Percentiles rank a stretch among this genome's conserved stretches.
Evolutionary conservation across 164 flowering plant species (phyloP).

Genomic region (Annona cherimola): DNA sequence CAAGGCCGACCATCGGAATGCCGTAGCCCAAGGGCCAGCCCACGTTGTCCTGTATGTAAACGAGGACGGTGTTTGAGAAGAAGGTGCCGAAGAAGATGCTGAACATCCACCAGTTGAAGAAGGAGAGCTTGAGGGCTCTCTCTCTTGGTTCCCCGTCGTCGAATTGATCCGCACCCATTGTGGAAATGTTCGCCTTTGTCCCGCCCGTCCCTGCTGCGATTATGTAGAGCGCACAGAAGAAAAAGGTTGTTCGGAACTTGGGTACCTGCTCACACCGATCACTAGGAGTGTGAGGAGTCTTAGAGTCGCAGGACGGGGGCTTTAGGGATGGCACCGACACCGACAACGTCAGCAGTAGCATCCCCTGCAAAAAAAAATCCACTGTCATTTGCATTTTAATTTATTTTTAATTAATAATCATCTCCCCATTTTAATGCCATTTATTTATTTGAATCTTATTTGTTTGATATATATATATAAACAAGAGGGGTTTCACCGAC

Average conservation of each 20-base stretch:
- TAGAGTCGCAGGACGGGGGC: conserved; percentile 19
- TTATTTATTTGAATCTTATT: too few relatives aligned
- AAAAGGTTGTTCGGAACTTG: conserved; percentile 40
- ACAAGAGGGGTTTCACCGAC: conserved; percentile 12
- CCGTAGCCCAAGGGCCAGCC: conserved; percentile 49
- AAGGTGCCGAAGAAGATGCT: conserved; percentile 52
- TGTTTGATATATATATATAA: too few relatives aligned
- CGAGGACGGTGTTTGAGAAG: conserved; percentile 44
- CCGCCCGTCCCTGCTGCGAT: conserved; percentile 59
- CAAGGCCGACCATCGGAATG: conserved; percentile 40
- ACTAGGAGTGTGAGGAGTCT: too few relatives aligned
- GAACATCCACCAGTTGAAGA: conserved; percentile 47
- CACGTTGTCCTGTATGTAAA: conserved; percentile 59
- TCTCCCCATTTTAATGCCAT: too few relatives aligned
- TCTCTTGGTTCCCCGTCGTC: conserved; percentile 14
- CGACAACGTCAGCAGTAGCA: conserved; percentile 18
- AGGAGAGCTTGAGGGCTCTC: conserved; percentile 22
- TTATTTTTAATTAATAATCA: too few relatives aligned
- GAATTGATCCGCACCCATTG: conserved; percentile 36
- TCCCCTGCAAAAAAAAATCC: conserved; percentile 14
- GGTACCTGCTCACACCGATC: conserved; percentile 20
- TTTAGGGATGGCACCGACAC: conserved; percentile 16
- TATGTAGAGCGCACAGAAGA: conserved; percentile 45
- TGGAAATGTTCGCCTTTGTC: conserved; percentile 63
- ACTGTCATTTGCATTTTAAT: too few relatives aligned